These are phyloP conservation scores for Neurospora sp. DNA, from an alignment of 495 filamentous ascomycete species.

Conservation along the genomic window DNA sequence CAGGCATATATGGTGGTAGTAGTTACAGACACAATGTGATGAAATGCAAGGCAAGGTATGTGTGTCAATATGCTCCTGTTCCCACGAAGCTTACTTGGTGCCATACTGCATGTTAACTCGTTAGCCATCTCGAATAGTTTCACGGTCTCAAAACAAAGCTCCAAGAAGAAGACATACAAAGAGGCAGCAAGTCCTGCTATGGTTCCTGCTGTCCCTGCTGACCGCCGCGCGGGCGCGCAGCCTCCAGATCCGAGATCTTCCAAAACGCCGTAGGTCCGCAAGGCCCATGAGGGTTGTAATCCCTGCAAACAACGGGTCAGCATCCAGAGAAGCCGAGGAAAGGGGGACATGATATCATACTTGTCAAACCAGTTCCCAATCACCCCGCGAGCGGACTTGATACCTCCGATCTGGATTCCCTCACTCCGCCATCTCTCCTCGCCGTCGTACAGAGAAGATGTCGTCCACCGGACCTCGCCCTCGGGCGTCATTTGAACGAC, in stretches of 20 bases:
- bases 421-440: conserved; percentile 57
- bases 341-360: conserved; percentile 20
- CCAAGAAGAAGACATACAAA: conserved; percentile 4
- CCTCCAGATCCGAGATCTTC: conserved; percentile 45
- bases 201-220: background rate
- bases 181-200: conserved; percentile 7
- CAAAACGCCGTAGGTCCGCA: conserved; percentile 58
- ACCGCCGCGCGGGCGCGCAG: conserved; percentile 1
- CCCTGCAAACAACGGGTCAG: conserved; percentile 19
- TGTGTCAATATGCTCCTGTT: background rate
- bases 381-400: conserved; percentile 45
- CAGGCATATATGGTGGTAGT: background rate
- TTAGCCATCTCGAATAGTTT: background rate
- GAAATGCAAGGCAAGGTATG: background rate
- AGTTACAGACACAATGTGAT: background rate
- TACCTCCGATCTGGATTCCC: conserved; percentile 53
- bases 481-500: conserved; percentile 46
- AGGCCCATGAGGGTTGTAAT: conserved; percentile 48
- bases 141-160: background rate
- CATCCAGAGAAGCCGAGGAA: background rate
- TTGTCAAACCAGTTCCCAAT: conserved; percentile 60
- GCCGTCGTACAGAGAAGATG: conserved; percentile 48
- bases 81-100: background rate
- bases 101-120: background rate
- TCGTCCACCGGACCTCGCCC: conserved; percentile 59